These are phyloP conservation scores for Pezizomycotina sp. DNA, from an alignment of 2,329 filamentous ascomycete genomes.

Conservation along the genomic window DNA sequence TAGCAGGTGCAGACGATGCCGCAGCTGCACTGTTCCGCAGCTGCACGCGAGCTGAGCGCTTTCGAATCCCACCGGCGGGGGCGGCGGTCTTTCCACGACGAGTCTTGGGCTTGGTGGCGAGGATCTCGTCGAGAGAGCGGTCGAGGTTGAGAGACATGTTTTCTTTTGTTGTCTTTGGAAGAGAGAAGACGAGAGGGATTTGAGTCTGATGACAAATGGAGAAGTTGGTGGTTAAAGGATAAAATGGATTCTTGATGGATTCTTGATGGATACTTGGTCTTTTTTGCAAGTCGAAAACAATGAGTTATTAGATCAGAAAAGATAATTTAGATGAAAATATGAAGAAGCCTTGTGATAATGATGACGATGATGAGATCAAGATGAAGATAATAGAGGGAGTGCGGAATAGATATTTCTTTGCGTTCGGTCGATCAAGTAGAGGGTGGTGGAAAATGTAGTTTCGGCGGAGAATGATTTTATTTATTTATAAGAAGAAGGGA, in stretches of 20 bases:
- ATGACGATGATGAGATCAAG: not conserved
- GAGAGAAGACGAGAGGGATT: constrained; percentile 12
- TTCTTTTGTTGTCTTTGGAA: too few species aligned
- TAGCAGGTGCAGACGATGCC: constrained; percentile 38
- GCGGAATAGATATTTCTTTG: too few species aligned
- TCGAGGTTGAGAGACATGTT: constrained; percentile 91
- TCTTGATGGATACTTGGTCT: too few species aligned
- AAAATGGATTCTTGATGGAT: too few species aligned
- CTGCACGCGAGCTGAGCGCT: constrained; percentile 24
- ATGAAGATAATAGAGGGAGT: constrained; percentile 4
- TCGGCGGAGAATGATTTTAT: too few species aligned
- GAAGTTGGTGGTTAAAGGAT: constrained; percentile 5
- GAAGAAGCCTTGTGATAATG: constrained; percentile 6
- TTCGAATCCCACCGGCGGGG: constrained; percentile 49
- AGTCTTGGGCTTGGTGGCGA: constrained; percentile 45
- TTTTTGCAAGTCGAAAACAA: constrained; percentile 1
- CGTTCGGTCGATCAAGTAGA: too few species aligned
- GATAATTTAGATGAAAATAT: constrained; percentile 13
- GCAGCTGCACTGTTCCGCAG: constrained; percentile 24
- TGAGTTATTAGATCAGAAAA: constrained; percentile 5
- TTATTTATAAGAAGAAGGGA: constrained; percentile 12
- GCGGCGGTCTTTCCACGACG: constrained; percentile 30
- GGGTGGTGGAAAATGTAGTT: too few species aligned
- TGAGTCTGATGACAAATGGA: constrained; percentile 3
- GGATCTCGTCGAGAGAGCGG: constrained; percentile 92